Conservation (phyloP, 1,284 basidiomycete genomes). For the Leccinum laetum region DNA sequence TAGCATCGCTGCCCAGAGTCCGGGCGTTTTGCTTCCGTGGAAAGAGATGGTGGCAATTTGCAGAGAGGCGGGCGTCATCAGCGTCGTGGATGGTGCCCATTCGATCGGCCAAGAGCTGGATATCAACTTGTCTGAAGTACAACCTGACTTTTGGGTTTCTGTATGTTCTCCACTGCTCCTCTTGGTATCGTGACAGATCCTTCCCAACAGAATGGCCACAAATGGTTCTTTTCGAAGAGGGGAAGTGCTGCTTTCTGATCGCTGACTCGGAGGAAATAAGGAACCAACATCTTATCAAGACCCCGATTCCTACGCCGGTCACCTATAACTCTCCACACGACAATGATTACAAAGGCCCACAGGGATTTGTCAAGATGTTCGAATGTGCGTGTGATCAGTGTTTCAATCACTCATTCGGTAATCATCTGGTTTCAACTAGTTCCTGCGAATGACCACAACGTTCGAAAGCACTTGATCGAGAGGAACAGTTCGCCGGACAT, state of each 20-base stretch:
- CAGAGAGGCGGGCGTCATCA: conserved; percentile 65
- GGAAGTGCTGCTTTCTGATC: conserved; percentile 45
- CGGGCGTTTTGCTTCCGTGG: conserved; percentile 81
- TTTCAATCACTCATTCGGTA: no score
- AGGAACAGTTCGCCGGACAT: conserved; percentile 83
- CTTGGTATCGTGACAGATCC: background rate
- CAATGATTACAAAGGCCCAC: no score
- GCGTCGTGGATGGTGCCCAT: conserved; percentile 84
- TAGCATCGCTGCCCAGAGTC: conserved; percentile 60
- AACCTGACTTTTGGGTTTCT: conserved; percentile 82
- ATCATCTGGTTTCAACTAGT: conserved; percentile 35
- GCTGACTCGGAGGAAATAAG: no score
- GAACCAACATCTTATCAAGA: no score
- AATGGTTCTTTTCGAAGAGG: conserved; percentile 81
- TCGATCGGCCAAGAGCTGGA: conserved; percentile 69
- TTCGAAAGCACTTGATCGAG: conserved; percentile 75
- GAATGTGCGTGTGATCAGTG: no score
- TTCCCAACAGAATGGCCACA: conserved; percentile 69
- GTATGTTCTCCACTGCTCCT: conserved; percentile 38
- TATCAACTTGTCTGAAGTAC: conserved; percentile 57
- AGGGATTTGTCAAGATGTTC: no score
- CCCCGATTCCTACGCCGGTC: no score
- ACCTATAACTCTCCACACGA: no score
- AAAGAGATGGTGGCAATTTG: conserved; percentile 72
- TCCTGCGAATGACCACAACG: conserved; percentile 66